A percentile compares a stretch with the other conserved stretches of the same genome.
Evolutionary conservation across 225 moss, liverwort and hornwort species (phyloP).

Genomic region (Marchantia polymorpha): DNA sequence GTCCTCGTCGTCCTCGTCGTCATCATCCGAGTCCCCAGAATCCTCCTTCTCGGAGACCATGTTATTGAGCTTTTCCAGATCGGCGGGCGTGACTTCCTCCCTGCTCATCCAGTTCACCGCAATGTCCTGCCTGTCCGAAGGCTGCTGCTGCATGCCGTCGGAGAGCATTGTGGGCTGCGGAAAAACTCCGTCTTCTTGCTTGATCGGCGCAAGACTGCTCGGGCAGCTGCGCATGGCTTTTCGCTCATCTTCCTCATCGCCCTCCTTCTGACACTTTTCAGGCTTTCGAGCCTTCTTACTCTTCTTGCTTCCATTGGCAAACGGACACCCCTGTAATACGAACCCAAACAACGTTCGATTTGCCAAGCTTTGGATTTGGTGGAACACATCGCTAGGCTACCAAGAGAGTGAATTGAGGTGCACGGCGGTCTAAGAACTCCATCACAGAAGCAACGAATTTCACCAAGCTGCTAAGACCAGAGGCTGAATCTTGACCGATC

Average conservation of each 20-base stretch:
- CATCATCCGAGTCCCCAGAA: constrained; percentile 62
- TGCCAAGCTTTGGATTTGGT: not conserved
- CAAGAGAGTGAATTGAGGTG: not conserved
- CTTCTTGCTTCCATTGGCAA: constrained; percentile 46
- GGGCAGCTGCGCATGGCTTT: not conserved
- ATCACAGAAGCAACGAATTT: too few species aligned
- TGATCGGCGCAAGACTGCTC: constrained; percentile 27
- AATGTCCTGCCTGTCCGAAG: constrained; percentile 41
- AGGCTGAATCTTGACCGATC: too few species aligned
- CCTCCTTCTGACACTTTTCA: constrained; percentile 28
- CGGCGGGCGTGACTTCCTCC: constrained; percentile 75
- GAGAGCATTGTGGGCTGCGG: constrained; percentile 29
- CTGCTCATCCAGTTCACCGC: constrained; percentile 89
- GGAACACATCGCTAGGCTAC: not conserved
- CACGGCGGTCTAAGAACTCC: too few species aligned
- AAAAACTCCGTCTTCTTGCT: constrained; percentile 41
- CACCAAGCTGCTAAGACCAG: too few species aligned
- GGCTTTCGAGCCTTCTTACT: constrained; percentile 31
- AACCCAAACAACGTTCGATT: not conserved
- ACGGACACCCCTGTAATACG: constrained; percentile 16
- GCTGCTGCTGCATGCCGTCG: constrained; percentile 36
- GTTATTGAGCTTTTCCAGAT: constrained; percentile 71
- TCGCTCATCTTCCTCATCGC: constrained; percentile 35
- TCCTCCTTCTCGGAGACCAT: constrained; percentile 56
- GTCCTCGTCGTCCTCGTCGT: constrained; percentile 66